Evolutionary conservation across 2,329 filamentous ascomycete genomes (phyloP).

Genomic region (Emergomyces orientalis): DNA sequence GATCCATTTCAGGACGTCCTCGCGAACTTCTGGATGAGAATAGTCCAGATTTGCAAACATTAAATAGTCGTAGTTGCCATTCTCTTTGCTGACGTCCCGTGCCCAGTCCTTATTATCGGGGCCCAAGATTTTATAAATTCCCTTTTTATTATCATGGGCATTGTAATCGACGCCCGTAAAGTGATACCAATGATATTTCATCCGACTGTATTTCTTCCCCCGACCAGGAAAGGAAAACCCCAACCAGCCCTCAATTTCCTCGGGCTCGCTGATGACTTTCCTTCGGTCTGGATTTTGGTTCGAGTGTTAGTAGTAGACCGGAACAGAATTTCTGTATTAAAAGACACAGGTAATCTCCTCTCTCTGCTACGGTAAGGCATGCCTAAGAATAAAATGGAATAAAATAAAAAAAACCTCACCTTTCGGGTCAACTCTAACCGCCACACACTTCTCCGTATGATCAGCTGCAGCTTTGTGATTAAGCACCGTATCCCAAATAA

Average conservation of each 20-base stretch:
- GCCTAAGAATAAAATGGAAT: too few relatives aligned
- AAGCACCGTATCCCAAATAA: slow-evolving; percentile 62
- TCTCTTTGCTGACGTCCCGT: slow-evolving; percentile 50
- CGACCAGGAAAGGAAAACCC: slow-evolving; percentile 57
- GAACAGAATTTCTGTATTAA: background rate
- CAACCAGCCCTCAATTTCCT: slow-evolving; percentile 59
- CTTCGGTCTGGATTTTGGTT: slow-evolving; percentile 40
- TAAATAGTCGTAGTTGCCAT: slow-evolving; percentile 59
- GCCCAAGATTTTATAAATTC: slow-evolving; percentile 57
- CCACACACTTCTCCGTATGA: slow-evolving; percentile 51
- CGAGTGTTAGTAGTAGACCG: slow-evolving; percentile 4
- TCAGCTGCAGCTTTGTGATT: slow-evolving; percentile 66
- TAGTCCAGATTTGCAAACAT: slow-evolving; percentile 67
- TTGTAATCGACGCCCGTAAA: slow-evolving; percentile 62
- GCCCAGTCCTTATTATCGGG: slow-evolving; percentile 56
- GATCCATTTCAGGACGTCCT: slow-evolving; percentile 58
- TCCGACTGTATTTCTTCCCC: slow-evolving; percentile 48
- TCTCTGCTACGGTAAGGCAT: too few relatives aligned
- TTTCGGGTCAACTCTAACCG: slow-evolving; percentile 54
- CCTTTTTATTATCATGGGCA: slow-evolving; percentile 46
- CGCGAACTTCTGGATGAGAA: slow-evolving; percentile 51
- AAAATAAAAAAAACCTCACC: slow-evolving; percentile 21
- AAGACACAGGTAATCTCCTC: background rate
- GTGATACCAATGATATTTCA: slow-evolving; percentile 59
- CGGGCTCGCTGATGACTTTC: slow-evolving; percentile 44